Conservation (phyloP, 495 filamentous ascomycete species). For the Hypomontagnella submonticulosa region DNA sequence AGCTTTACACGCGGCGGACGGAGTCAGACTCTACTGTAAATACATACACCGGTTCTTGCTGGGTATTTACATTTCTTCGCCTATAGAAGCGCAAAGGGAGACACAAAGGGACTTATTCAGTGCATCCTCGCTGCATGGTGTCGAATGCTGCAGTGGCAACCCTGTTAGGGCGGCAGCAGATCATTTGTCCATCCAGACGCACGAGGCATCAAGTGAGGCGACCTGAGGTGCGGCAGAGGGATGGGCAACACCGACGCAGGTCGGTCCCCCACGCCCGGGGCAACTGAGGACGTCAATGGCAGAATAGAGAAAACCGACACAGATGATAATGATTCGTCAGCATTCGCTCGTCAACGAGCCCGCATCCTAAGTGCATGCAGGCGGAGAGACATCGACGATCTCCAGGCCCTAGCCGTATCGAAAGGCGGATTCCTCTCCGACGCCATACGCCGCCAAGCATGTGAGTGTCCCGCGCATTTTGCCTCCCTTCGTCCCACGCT, state of each 20-base stretch:
- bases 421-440: constrained; percentile 83
- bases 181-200: constrained; percentile 31
- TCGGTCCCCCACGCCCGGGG: constrained; percentile 26
- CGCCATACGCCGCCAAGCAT: constrained; percentile 80
- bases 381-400: constrained; percentile 66
- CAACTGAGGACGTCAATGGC: constrained; percentile 23
- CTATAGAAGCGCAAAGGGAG: neutral
- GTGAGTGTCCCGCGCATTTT: constrained; percentile 66
- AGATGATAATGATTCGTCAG: constrained; percentile 17
- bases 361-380: constrained; percentile 76
- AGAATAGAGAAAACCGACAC: constrained; percentile 27
- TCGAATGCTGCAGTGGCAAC: constrained; percentile 33
- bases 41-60: too few species aligned
- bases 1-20: too few species aligned
- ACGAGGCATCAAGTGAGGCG: constrained; percentile 28
- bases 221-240: constrained; percentile 18
- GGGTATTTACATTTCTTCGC: too few species aligned
- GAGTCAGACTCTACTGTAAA: too few species aligned
- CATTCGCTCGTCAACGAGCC: constrained; percentile 47
- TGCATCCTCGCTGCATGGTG: constrained; percentile 25
- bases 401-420: constrained; percentile 75
- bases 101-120: constrained; percentile 3
- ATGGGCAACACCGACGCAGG: constrained; percentile 2
- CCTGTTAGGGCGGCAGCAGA: constrained; percentile 26
- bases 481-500: constrained; percentile 7